Evolutionary conservation across 2,329 filamentous ascomycete genomes (phyloP).

Genomic region (Xylariales sp.): DNA sequence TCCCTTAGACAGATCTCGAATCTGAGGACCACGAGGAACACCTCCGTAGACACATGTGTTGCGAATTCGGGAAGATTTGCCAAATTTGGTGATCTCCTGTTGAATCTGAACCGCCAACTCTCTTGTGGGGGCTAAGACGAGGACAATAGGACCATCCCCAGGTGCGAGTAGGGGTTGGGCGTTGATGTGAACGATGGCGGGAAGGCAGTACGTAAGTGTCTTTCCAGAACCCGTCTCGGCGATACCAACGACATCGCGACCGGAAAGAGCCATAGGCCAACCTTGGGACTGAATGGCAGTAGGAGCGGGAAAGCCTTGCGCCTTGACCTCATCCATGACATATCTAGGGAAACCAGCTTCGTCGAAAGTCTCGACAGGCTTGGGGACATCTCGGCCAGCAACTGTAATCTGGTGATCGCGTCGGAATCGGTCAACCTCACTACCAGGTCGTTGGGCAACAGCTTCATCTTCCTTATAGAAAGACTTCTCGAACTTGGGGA

Average conservation of each 20-base stretch:
- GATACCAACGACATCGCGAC: conserved; percentile 98
- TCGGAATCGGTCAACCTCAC: conserved; percentile 90
- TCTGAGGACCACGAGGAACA: conserved; percentile 97
- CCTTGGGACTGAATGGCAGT: conserved; percentile 98
- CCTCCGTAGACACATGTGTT: conserved; percentile 99
- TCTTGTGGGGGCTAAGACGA: conserved; percentile 95
- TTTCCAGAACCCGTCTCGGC: conserved; percentile 99
- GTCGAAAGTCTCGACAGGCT: conserved; percentile 96
- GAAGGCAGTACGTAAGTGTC: conserved; percentile 97
- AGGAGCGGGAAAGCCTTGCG: conserved; percentile 91
- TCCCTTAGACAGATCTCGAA: conserved; percentile 91
- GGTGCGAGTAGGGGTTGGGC: conserved; percentile 95
- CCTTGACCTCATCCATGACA: conserved; percentile 98
- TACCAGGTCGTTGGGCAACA: conserved; percentile 77
- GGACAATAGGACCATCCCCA: conserved; percentile 94
- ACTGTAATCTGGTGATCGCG: conserved; percentile 86
- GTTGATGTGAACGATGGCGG: conserved; percentile 99
- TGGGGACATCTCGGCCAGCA: conserved; percentile 82
- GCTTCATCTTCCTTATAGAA: conserved; percentile 97
- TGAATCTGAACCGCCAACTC: conserved; percentile 99
- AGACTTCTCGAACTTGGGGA: conserved; percentile 98
- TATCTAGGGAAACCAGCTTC: conserved; percentile 97
- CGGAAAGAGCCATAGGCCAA: conserved; percentile 98
- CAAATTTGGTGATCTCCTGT: conserved; percentile 98
- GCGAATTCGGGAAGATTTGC: conserved; percentile 95